Conservation (phyloP, 1,139 yeast genomes). For the Protomyces pachydermus region DNA sequence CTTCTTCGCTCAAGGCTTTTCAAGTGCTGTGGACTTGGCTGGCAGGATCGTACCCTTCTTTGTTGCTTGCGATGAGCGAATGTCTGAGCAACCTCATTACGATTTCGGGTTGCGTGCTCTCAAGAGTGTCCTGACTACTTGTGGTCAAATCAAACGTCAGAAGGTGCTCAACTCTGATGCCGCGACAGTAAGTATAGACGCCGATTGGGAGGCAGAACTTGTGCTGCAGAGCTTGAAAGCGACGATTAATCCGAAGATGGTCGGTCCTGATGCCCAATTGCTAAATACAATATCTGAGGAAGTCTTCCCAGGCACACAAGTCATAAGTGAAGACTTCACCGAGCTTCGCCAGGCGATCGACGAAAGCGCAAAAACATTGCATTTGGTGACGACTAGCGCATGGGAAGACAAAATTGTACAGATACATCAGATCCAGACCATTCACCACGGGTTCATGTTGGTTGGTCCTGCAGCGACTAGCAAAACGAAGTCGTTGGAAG, state of each 20-base stretch:
- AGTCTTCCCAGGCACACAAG: conserved; percentile 37
- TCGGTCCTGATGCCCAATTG: conserved; percentile 48
- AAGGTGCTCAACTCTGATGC: not conserved
- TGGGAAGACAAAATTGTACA: conserved; percentile 62
- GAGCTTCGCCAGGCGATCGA: conserved; percentile 32
- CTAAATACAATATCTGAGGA: conserved; percentile 40
- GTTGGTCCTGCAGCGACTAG: conserved; percentile 78
- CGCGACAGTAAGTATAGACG: conserved; percentile 9
- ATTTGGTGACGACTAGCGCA: conserved; percentile 38
- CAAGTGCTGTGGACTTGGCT: conserved; percentile 48
- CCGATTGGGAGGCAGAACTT: conserved; percentile 43
- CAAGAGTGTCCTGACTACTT: conserved; percentile 57
- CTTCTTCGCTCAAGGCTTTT: conserved; percentile 68
- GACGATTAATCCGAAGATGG: conserved; percentile 61
- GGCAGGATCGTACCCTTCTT: conserved; percentile 55
- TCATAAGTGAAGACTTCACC: conserved; percentile 33
- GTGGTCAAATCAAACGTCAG: conserved; percentile 51
- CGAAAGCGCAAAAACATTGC: conserved; percentile 35
- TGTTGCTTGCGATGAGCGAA: conserved; percentile 40
- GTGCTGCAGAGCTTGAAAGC: conserved; percentile 54
- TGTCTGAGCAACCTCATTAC: conserved; percentile 65
- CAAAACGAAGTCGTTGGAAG: conserved; percentile 55
- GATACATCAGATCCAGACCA: conserved; percentile 55
- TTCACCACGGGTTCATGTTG: conserved; percentile 74
- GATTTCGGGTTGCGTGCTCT: conserved; percentile 86